These are phyloP conservation scores for Roridomyces roridus DNA, from an alignment of 768 basidiomycete genomes.

Conservation along the genomic window DNA sequence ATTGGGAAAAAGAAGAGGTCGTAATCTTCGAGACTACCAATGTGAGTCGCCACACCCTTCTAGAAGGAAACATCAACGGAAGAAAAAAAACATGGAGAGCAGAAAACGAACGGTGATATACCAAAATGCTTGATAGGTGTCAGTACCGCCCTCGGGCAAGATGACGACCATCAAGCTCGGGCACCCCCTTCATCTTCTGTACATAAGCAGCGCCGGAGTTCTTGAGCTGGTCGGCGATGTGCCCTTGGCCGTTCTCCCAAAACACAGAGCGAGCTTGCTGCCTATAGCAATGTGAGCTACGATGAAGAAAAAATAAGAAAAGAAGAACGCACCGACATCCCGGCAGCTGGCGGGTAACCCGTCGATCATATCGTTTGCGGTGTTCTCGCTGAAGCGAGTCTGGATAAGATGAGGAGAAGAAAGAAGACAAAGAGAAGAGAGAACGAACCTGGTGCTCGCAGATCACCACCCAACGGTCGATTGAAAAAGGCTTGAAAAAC, in stretches of 20 bases:
- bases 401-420: not conserved
- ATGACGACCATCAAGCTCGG: slow-evolving; percentile 71
- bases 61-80: slow-evolving; percentile 29
- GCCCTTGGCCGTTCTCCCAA: slow-evolving; percentile 65
- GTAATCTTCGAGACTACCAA: too few species aligned
- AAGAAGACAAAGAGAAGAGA: not conserved
- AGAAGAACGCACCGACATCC: slow-evolving; percentile 59
- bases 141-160: slow-evolving; percentile 76
- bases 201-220: slow-evolving; percentile 54
- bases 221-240: slow-evolving; percentile 47
- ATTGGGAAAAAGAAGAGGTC: too few species aligned
- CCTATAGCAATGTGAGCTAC: slow-evolving; percentile 46
- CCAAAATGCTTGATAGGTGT: slow-evolving; percentile 89
- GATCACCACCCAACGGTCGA: slow-evolving; percentile 67
- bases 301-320: not conserved
- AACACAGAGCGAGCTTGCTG: slow-evolving; percentile 56
- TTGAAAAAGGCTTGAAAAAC: slow-evolving; percentile 62
- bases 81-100: slow-evolving; percentile 2
- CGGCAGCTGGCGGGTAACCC: slow-evolving; percentile 55
- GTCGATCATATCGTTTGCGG: slow-evolving; percentile 58
- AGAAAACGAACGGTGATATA: slow-evolving; percentile 49
- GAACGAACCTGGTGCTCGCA: slow-evolving; percentile 58
- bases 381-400: slow-evolving; percentile 55
- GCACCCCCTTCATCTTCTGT: slow-evolving; percentile 40
- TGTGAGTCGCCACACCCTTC: slow-evolving; percentile 83